These are phyloP conservation scores for Tricholoma matsutake DNA, from an alignment of 768 basidiomycete genomes.

Conservation along the genomic window DNA sequence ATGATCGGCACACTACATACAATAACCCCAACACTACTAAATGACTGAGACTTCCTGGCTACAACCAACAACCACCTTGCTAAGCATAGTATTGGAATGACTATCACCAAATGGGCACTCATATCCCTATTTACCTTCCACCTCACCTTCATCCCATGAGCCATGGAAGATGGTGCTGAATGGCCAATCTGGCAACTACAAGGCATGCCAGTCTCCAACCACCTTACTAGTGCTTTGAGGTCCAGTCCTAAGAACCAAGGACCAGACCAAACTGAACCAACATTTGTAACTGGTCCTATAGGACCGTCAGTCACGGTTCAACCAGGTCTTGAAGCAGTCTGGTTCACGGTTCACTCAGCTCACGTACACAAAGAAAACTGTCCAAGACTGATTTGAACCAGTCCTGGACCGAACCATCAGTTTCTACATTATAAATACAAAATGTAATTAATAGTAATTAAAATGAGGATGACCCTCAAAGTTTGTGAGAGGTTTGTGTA, in stretches of 20 bases:
- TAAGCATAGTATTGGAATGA: not conserved
- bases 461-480: not conserved
- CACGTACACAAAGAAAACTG: not conserved
- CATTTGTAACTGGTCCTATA: too few relatives aligned
- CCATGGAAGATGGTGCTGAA: not conserved
- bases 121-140: not conserved
- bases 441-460: not conserved
- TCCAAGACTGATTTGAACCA: not conserved
- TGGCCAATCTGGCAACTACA: not conserved
- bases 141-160: not conserved
- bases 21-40: not conserved
- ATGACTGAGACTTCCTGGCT: not conserved
- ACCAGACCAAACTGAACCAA: too few relatives aligned
- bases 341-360: not conserved
- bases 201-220: too few relatives aligned
- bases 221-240: too few relatives aligned
- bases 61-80: not conserved
- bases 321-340: not conserved
- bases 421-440: not conserved
- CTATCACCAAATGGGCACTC: not conserved
- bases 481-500: not conserved
- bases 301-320: not conserved
- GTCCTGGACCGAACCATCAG: not conserved
- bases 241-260: too few relatives aligned
- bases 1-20: not conserved